Evolutionary conservation across 805 yeast genomes (phyloP), one percentile per base, ranked within the genome.

Genomic region (Monosporozyma servazzii): DNA sequence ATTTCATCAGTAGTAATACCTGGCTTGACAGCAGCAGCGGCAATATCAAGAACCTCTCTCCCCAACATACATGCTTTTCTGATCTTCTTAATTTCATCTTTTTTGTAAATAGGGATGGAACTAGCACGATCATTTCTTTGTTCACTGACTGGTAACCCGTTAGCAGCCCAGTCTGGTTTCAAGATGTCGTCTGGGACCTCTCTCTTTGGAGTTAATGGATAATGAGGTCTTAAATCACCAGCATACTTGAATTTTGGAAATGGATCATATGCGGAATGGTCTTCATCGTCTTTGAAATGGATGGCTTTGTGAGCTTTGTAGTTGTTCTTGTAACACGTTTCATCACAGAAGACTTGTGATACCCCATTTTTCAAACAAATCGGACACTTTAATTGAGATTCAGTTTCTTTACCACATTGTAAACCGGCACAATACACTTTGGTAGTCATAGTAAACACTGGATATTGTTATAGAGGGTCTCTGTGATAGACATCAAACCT

Each of bases 1-100:
- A 93, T 74, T 65, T 86, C 91, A 65, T 93, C 98, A 27, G 99
- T 90, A 48, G 97, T 91, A 53, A 88, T 72, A 45, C 99, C 99
- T 0, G 96, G 95, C 56, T 74, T 78, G 41, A 88, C 75, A 27
- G 86, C 84, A 2, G 87, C 84, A 6, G 91, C 99, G 8, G 93
- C 95, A 10, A 77, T 73, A 69, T 93, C 99, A 54, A 90, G 71
- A n/a, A 93, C 81, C 66, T 90, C 96, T 66, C 99, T 78, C 17
- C 90, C 93, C 15, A 83, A 69, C 50, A 74, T 74, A 54, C 86
- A 82, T n/a, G 84, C 93, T 56, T 79, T 78, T 59, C 91, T 81
- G 70, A 90, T 81, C 58, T 78, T 82, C 55, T 75, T 83, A 59
- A 88, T 79, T 54, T 86, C 89, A 33, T 82, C 84, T n/a, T 76